These are phyloP conservation scores for Forsythia suspensa DNA, from an alignment of 257 asterid genomes.

Conservation along the genomic window DNA sequence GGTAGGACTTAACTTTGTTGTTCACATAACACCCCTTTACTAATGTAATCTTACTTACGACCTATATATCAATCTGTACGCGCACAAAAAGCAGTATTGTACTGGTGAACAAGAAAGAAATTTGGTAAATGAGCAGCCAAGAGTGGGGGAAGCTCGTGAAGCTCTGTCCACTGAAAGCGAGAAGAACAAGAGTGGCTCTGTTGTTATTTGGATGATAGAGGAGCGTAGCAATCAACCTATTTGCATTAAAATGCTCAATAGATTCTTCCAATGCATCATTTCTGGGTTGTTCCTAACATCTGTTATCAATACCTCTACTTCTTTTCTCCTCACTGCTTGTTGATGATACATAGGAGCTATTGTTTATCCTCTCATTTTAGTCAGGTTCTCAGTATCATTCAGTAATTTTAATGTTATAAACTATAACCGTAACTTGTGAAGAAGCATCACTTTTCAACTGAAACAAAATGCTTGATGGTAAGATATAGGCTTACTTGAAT, in stretches of 20 bases:
- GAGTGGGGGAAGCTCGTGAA: no score
- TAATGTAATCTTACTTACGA: no score
- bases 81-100: no score
- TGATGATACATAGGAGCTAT: not conserved
- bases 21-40: no score
- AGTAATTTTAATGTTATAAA: not conserved
- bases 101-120: no score
- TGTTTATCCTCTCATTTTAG: not conserved
- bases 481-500: conserved; percentile 30
- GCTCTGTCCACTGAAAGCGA: not conserved
- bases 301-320: not conserved
- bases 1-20: no score
- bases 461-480: not conserved
- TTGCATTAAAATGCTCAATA: not conserved
- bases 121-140: no score
- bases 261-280: not conserved
- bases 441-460: not conserved
- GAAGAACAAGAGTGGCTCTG: not conserved
- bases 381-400: not conserved
- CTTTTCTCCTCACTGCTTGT: not conserved
- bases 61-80: no score
- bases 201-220: not conserved
- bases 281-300: not conserved
- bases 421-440: not conserved
- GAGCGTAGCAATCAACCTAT: not conserved